Base-by-base conservation (phyloP, 352 stramenopile species). In the Hyaloperonospora arabidopsidis region DNA sequence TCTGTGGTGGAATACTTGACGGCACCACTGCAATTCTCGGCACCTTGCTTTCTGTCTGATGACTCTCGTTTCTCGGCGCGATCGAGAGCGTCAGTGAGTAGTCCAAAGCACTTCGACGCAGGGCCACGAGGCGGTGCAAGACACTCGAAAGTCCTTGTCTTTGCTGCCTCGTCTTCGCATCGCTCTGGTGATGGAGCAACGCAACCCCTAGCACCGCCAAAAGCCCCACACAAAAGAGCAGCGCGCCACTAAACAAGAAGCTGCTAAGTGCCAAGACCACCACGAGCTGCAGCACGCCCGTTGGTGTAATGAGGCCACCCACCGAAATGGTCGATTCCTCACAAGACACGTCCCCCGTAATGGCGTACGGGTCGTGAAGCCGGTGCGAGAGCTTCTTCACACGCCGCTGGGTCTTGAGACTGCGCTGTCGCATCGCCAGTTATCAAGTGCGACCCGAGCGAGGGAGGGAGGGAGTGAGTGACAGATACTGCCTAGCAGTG, bases 11-110 rank as follows among this genome's bases (percentile, higher is more conserved):
- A 28, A 53, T 47, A 21, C 25, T 44, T 0, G 55, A 41, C 19
- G 69, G 54, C 29, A 65, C 52, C 34, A 66, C 46, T 5, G 67
- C 47, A 17, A 62, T 60, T 19, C 70, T 41, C 45, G 61, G 41
- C 35, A 75, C 45, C 6, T 73, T 63, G 18, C 50, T 36, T 13
- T 52, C 23, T 11, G 17, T 40, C 43, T 47, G 43, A 15, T 50
- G 25, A 22, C 48, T 51, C 15, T 61, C 50, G 18, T 65, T 29
- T 49, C 68, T 79, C 34, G 77, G 72, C 7, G 67, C 71, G 23
- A 82, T 79, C 8, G 74, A 85, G 12, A 85, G 59, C 21, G 74
- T 85, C 41, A 82, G 65, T 36, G 65, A 76, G 50, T 80, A 85
- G 58, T 79, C 74, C 17, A 82, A 45, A 18, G 59, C 70, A 34